Base-by-base conservation (phyloP, 495 filamentous ascomycete genomes). In the Usnea hakonensis region DNA sequence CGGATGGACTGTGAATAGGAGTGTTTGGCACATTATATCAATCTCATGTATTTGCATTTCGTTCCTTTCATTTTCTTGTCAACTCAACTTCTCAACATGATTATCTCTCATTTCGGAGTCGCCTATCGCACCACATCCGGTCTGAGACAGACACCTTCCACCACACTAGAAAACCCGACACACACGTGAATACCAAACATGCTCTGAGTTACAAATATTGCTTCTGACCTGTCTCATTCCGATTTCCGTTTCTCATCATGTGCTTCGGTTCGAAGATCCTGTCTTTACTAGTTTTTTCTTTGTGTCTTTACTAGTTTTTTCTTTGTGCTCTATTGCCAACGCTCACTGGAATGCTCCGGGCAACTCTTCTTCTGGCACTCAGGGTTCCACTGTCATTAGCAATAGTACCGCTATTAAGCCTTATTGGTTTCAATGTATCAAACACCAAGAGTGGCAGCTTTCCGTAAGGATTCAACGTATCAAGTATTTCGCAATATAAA, bases 401-500 rank as follows among this genome's bases (percentile, higher is more conserved):
- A 14, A 26, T 8, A 53, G 48, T 38, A 43, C 52, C 41, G 26
- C 33, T 19, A 36, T 28, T 23, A 28, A 19, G 5, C 59, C 67
- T 4, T 80, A 75, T 64, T 81, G 78, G 78, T 72, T 77, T 36
- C 74, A 76, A 52, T 72, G 72, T 19, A 78, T 81, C 61, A 58
- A 70, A n/a, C 77, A 79, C 55, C 71, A 75, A 64, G 80, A 30
- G 64, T 74, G 57, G 78, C 79, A 28, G 74, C 79, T 35, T 78
- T 73, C 64, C 75, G 73, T 64, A 72, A 57, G 26, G 70, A 68
- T 58, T 50, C 71, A 14, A 71, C 68, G 40, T 83, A 84, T 66
- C 67, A 77, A 57, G 78, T 85, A 53, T 85, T 76, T 64, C 78
- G 83, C 57, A 85, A 83, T 63, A 79, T 85, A 37, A 83, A 81